These are phyloP conservation scores for Biscutella laevigata DNA, from an alignment of 441 rosid genomes.

Conservation along the genomic window DNA sequence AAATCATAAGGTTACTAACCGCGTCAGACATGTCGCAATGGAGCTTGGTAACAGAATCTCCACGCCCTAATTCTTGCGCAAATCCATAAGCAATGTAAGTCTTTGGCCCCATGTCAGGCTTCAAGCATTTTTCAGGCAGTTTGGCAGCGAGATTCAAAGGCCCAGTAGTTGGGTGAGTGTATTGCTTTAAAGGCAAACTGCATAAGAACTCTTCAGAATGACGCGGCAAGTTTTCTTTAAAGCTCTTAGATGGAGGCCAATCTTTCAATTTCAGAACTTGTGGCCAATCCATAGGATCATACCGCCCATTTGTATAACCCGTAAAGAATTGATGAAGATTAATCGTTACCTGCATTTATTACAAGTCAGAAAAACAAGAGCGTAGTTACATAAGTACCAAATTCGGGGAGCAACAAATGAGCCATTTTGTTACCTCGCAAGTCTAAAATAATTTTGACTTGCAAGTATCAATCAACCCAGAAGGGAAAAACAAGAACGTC, in stretches of 20 bases:
- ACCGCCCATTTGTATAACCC: conserved; percentile 41
- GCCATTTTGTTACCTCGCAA: not conserved
- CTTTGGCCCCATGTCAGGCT: conserved; percentile 95
- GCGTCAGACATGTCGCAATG: conserved; percentile 97
- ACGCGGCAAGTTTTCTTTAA: conserved; percentile 56
- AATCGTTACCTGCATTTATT: conserved; percentile 16
- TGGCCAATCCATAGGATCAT: conserved; percentile 42
- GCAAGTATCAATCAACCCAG: not conserved
- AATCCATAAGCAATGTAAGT: conserved; percentile 79
- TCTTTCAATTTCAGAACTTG: conserved; percentile 69
- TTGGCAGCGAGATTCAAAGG: conserved; percentile 54
- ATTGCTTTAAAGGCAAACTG: conserved; percentile 76
- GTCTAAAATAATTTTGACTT: not conserved
- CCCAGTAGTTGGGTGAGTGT: conserved; percentile 64
- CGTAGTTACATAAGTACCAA: not conserved
- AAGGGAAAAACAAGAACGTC: not conserved
- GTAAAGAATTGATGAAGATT: conserved; percentile 52
- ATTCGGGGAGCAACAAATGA: not conserved
- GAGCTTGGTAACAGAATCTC: conserved; percentile 88
- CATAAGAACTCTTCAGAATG: conserved; percentile 57
- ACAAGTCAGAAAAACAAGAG: not conserved
- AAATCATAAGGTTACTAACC: conserved; percentile 33
- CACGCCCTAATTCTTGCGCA: conserved; percentile 75
- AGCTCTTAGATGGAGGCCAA: conserved; percentile 72
- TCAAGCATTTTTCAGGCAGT: conserved; percentile 44